Base-by-base conservation (phyloP, 1,139 yeast species). In the Hyphopichia fennica region DNA sequence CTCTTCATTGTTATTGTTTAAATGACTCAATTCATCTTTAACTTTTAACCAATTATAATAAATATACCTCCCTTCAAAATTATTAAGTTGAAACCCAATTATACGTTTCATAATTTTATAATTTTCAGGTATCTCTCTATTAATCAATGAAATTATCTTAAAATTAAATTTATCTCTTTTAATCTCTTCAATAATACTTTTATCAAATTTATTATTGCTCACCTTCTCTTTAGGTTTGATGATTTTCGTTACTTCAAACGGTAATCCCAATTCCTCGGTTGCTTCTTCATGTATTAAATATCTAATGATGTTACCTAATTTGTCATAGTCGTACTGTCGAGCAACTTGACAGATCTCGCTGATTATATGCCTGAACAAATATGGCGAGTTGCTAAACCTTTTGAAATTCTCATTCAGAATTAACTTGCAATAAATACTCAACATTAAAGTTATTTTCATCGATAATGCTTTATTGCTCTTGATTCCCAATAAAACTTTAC, bases 31-130 rank as follows among this genome's bases (percentile, higher is more conserved):
- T n/a, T n/a, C n/a, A n/a, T n/a, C n/a, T n/a, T n/a, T 25, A 4
- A 28, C 28, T 14, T 32, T 40, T 32, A 20, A 4, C 27, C 27
- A 19, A 7, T 35, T 16, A 8, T 43, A 34, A 31, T 49, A 50
- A 7, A 56, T 44, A 3, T 54, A 45, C 28, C 44, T 47, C 1
- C 63, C 65, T 44, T 62, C 67, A 17, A 62, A 41, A 7, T 44
- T 42, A 16, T 43, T 50, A 25, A 63, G 37, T 9, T 33, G 41
- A 11, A 44, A 37, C 1, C 61, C 56, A 4, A 61, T 52, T 2
- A 65, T 43, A 37, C 65, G 45, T 32, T 62, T 49, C 36, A 65
- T 38, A 6, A 65, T 66, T 37, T 59, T 57, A 47, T 61, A 63
- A 44, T 58, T 53, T 40, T 68, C 72, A 11, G 18, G 4, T 4